These are phyloP conservation scores for Monilinia laxa DNA, from an alignment of 2,329 filamentous ascomycete genomes.

Conservation along the genomic window DNA sequence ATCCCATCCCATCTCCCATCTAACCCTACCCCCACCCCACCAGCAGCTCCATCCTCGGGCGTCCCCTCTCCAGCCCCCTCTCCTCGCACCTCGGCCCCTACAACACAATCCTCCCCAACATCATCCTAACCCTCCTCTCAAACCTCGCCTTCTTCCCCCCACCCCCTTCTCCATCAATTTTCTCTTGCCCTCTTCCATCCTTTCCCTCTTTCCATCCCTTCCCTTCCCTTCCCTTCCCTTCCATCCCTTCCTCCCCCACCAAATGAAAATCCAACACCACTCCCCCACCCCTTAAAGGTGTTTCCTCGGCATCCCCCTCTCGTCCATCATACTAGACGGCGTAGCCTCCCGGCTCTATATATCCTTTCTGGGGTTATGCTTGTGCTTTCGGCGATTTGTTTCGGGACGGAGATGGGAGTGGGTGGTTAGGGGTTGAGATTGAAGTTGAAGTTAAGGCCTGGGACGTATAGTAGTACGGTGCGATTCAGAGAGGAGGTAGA, in stretches of 20 bases:
- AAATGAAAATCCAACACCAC: too few species aligned
- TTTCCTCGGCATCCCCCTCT: constrained; percentile 1
- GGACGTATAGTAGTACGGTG: too few species aligned
- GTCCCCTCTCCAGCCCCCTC: constrained; percentile 32
- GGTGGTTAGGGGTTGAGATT: background rate
- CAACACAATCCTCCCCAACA: constrained; percentile 33
- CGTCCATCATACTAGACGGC: background rate
- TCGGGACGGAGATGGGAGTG: background rate
- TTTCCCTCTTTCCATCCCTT: background rate
- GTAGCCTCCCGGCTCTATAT: background rate
- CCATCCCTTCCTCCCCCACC: background rate
- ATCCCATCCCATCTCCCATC: constrained; percentile 27
- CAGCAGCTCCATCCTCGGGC: constrained; percentile 12
- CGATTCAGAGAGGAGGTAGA: too few species aligned
- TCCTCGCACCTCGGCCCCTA: constrained; percentile 25
- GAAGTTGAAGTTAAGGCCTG: background rate
- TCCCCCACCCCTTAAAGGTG: background rate
- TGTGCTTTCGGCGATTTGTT: background rate
- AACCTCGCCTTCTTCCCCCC: background rate
- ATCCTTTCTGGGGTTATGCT: background rate
- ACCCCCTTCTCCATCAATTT: too few species aligned
- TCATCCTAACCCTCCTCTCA: constrained; percentile 25
- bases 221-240: too few species aligned
- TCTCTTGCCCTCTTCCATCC: too few species aligned
- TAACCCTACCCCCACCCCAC: constrained; percentile 30